Evolutionary conservation across 345 rosid species (phyloP).

Genomic region (Mangifera indica): DNA sequence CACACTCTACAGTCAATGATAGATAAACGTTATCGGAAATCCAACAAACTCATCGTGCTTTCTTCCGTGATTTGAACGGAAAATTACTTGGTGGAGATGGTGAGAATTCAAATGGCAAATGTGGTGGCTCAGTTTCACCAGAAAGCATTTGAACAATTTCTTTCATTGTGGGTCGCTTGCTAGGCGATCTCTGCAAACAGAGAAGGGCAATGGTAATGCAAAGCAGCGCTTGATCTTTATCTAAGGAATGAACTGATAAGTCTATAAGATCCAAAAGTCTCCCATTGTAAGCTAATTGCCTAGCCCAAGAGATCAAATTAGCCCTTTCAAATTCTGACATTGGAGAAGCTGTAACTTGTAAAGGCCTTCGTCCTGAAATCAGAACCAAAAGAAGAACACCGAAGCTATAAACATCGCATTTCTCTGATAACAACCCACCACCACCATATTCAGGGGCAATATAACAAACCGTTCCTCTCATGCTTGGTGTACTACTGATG

Average conservation of each 20-base stretch:
- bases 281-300: constrained; percentile 64
- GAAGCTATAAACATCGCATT: constrained; percentile 74
- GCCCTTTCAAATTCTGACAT: constrained; percentile 81
- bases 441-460: constrained; percentile 83
- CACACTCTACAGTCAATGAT: constrained; percentile 39
- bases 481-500: constrained; percentile 76
- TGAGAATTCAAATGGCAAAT: constrained; percentile 71
- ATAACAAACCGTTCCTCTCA: constrained; percentile 86
- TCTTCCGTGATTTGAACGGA: constrained; percentile 56
- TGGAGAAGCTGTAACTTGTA: constrained; percentile 75
- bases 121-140: constrained; percentile 62
- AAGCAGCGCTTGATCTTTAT: constrained; percentile 60
- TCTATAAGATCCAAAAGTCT: constrained; percentile 67
- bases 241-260: constrained; percentile 55
- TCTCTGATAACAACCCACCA: constrained; percentile 62
- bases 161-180: constrained; percentile 61
- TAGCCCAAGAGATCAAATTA: constrained; percentile 80
- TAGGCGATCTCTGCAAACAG: constrained; percentile 71
- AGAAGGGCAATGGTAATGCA: constrained; percentile 69
- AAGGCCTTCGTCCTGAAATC: constrained; percentile 68
- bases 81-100: constrained; percentile 70
- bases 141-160: constrained; percentile 70
- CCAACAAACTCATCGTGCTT: constrained; percentile 29
- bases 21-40: constrained; percentile 5
- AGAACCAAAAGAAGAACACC: constrained; percentile 70